Evolutionary conservation across 352 stramenopile species (phyloP).

Genomic region (Globisporangium apiculatum): DNA sequence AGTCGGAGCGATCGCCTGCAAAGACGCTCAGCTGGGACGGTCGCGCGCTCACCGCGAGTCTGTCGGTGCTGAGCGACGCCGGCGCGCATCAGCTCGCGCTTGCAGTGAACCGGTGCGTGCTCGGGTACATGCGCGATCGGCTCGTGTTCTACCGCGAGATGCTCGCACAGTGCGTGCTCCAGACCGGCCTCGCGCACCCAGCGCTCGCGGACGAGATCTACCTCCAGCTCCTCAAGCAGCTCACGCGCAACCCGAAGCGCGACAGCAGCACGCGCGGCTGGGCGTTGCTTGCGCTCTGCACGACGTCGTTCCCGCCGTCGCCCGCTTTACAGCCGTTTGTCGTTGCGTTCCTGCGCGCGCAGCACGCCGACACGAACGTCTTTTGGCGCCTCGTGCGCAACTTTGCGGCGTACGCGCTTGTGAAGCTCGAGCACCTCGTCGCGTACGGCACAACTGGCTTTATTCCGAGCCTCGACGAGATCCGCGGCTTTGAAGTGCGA

Average conservation of each 20-base stretch:
- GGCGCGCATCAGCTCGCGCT: slow-evolving; percentile 44
- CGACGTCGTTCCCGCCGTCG: slow-evolving; percentile 87
- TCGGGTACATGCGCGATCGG: slow-evolving; percentile 94
- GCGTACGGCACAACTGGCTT: slow-evolving; percentile 88
- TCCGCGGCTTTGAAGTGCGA: slow-evolving; percentile 89
- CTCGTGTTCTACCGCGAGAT: slow-evolving; percentile 92
- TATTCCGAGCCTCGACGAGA: slow-evolving; percentile 91
- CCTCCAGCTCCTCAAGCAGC: slow-evolving; percentile 91
- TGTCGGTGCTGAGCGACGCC: slow-evolving; percentile 49
- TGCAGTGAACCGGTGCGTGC: slow-evolving; percentile 89
- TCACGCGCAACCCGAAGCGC: slow-evolving; percentile 88
- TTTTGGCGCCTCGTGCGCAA: slow-evolving; percentile 77
- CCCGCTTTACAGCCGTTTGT: slow-evolving; percentile 87
- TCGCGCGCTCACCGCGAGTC: slow-evolving; percentile 49
- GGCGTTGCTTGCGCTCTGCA: slow-evolving; percentile 92
- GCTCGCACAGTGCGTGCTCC: slow-evolving; percentile 90
- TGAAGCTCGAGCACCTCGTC: slow-evolving; percentile 89
- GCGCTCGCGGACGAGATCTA: slow-evolving; percentile 93
- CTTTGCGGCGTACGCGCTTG: slow-evolving; percentile 89
- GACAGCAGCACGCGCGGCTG: slow-evolving; percentile 89
- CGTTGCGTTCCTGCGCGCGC: slow-evolving; percentile 85
- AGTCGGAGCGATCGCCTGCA: slow-evolving; percentile 29
- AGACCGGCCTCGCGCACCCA: slow-evolving; percentile 83
- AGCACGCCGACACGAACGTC: slow-evolving; percentile 62
- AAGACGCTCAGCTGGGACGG: slow-evolving; percentile 67